Conservation (phyloP, 371 early-diverging fungal species). For the Phascolomyces articulosus region DNA sequence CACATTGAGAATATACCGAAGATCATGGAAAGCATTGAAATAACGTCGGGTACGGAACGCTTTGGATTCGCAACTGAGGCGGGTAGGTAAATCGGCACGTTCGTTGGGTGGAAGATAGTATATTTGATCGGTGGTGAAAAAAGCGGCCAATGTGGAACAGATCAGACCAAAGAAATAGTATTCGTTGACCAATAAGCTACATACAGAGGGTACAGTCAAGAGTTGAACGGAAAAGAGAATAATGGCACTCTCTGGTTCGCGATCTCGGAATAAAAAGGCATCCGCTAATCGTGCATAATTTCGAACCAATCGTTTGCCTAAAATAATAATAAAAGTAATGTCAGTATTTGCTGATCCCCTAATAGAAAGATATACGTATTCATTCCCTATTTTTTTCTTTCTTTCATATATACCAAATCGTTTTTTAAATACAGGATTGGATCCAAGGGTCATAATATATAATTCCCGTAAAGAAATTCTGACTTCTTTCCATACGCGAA, state of each 20-base stretch:
- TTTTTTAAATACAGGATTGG: conserved; percentile 77
- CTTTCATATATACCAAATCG: conserved; percentile 58
- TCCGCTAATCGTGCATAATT: conserved; percentile 79
- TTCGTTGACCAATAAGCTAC: conserved; percentile 76
- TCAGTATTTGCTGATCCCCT: no score
- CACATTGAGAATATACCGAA: conserved; percentile 77
- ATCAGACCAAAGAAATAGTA: conserved; percentile 78
- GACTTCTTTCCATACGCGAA: conserved; percentile 88
- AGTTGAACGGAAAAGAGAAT: conserved; percentile 91
- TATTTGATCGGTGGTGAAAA: conserved; percentile 65
- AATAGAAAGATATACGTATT: background rate
- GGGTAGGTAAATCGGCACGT: conserved; percentile 43
- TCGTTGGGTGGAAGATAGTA: conserved; percentile 36
- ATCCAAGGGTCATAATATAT: conserved; percentile 79
- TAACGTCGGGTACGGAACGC: conserved; percentile 83
- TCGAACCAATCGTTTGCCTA: conserved; percentile 66
- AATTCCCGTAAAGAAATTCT: conserved; percentile 80
- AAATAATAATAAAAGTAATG: background rate
- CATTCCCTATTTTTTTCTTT: background rate
- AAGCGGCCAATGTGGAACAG: conserved; percentile 64
- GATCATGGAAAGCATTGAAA: conserved; percentile 86
- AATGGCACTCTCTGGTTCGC: conserved; percentile 88
- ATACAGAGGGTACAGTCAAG: conserved; percentile 90
- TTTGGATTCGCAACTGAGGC: conserved; percentile 78
- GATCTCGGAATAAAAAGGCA: conserved; percentile 79